These are phyloP conservation scores for Ceratobasidium papillatum DNA, from an alignment of 1,284 basidiomycete genomes.

Conservation along the genomic window DNA sequence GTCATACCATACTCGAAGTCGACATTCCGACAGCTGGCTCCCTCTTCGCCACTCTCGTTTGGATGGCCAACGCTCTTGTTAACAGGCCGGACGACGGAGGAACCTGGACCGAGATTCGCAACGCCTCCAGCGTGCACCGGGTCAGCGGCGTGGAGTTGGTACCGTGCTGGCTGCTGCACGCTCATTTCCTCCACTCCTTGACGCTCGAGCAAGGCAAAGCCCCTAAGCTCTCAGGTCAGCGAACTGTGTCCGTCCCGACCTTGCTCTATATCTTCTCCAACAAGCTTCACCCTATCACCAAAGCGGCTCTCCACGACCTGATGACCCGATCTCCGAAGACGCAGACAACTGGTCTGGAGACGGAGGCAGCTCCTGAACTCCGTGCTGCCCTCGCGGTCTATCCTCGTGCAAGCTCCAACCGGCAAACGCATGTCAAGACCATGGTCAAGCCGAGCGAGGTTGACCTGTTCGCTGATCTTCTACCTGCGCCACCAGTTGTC, in stretches of 20 bases:
- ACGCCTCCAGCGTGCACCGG: background rate
- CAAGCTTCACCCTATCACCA: background rate
- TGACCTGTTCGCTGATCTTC: background rate
- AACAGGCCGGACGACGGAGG: slow-evolving; percentile 6
- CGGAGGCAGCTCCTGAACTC: background rate
- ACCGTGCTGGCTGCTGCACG: background rate
- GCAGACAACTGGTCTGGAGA: background rate
- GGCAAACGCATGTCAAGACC: background rate
- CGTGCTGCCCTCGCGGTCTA: background rate
- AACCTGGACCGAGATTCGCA: slow-evolving; percentile 4
- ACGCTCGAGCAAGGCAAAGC: background rate
- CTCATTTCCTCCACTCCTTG: background rate
- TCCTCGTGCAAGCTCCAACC: background rate
- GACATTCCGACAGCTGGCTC: background rate
- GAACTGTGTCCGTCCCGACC: background rate
- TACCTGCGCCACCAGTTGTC: background rate
- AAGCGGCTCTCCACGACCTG: background rate
- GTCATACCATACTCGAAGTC: background rate
- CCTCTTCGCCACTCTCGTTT: slow-evolving; percentile 1
- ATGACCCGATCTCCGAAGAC: background rate
- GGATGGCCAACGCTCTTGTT: slow-evolving; percentile 17
- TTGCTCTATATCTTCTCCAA: background rate
- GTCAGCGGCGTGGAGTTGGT: background rate
- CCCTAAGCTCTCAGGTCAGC: background rate
- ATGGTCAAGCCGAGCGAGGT: background rate